Base-by-base conservation (phyloP, 768 basidiomycete species). In the Amanita thiersii region DNA sequence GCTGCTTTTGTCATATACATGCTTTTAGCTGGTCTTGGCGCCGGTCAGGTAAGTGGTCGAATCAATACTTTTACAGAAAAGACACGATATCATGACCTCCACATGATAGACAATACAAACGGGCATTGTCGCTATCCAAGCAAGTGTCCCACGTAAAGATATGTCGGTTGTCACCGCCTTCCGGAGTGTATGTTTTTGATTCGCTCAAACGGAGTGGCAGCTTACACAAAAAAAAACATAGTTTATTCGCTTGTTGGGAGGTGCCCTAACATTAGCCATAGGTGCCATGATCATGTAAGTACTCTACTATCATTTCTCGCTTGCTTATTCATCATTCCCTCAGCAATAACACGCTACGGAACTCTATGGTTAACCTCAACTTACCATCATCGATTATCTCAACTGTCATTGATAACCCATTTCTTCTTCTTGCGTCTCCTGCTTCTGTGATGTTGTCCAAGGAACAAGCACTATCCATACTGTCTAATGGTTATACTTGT, bases 111-210 rank as follows among this genome's bases (percentile, higher is more conserved):
- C 74, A 0, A 50, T 74, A 10, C 73, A 75, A 54, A 81, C 79
- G 0, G 81, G 79, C 0, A 84, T 81, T 0, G 75, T 84, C 5
- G 80, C 80, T 0, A 79, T 75, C 5, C 86, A 88, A 53, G 82
- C 83, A 0, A 78, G 80, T 18, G 85, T 87, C 0, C 58, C 73
- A 0, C 61, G 84, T 28, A 66, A 66, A 29, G 84, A 88, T 46
- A 85, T 87, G 82, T 79, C 81, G 1, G 79, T 83, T 6, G 82
- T 86, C 0, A 86, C 84, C 0, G 77, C 76, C 0, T 70, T 77
- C 42, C 68, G 79, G 37, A 81, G 81, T 53, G 77, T 77, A 41
- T 25, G 69, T 48, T 9, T 8, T 14, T 5, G 21, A 2, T 31
- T 18, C 0, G 19, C 19, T 6, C 42, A 14, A 17, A 12, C 17